phyloP scores from a whole-genome alignment of 1,139 yeast genomes.

The Yamadazyma jaroonii region DNA sequence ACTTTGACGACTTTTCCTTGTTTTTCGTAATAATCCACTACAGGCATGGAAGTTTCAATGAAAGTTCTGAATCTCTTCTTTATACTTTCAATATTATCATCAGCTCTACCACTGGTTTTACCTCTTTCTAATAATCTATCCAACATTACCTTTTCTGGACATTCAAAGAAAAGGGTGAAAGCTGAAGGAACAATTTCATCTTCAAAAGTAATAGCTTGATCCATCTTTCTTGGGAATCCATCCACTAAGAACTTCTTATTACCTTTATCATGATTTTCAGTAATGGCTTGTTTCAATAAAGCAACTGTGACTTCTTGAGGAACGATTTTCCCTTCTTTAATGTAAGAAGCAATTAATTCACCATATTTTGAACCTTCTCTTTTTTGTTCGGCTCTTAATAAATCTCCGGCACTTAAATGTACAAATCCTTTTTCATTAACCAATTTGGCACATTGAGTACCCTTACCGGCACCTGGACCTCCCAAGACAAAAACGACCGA shows the following conservation, averaged over 20 bases:
- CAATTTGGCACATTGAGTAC: slow-evolving; percentile 88
- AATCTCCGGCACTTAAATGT: slow-evolving; percentile 93
- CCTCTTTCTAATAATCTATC: slow-evolving; percentile 85
- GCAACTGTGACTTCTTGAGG: slow-evolving; percentile 96
- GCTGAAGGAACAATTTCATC: slow-evolving; percentile 71
- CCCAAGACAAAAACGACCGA: slow-evolving; percentile 87
- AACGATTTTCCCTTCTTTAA: slow-evolving; percentile 86
- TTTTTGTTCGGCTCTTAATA: slow-evolving; percentile 85
- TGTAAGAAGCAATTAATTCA: slow-evolving; percentile 75
- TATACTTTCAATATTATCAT: slow-evolving; percentile 89
- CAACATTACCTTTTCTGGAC: slow-evolving; percentile 90
- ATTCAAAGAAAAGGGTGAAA: slow-evolving; percentile 86
- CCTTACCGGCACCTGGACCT: slow-evolving; percentile 94
- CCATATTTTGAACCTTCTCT: slow-evolving; percentile 85
- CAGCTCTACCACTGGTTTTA: slow-evolving; percentile 89
- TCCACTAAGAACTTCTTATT: slow-evolving; percentile 69
- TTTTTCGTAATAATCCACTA: slow-evolving; percentile 76
- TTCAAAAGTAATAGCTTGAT: slow-evolving; percentile 92
- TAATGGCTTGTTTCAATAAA: slow-evolving; percentile 75
- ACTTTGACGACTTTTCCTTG: slow-evolving; percentile 77
- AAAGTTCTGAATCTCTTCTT: slow-evolving; percentile 85
- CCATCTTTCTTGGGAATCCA: slow-evolving; percentile 98
- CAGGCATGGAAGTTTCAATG: slow-evolving; percentile 91
- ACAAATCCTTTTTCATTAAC: slow-evolving; percentile 79
- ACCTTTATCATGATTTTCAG: slow-evolving; percentile 51